A percentile compares a stretch with the other conserved stretches of the same genome.
phyloP scores from a whole-genome alignment of 352 stramenopile species.

The Blastocystis sp. region DNA sequence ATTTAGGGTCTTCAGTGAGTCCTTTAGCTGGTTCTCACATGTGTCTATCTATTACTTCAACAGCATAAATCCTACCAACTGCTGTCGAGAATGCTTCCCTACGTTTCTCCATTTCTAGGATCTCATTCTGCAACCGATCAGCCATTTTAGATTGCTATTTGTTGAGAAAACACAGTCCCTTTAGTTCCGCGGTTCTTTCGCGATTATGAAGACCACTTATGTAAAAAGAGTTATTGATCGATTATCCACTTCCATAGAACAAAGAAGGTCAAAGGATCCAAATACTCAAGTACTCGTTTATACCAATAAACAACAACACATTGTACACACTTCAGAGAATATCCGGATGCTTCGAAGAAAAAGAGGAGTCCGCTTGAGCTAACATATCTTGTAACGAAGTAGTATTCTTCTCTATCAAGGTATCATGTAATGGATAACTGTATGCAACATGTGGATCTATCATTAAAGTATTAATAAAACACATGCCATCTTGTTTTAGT shows the following conservation, averaged over 20 bases:
- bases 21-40: neutral
- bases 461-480: too few relatives aligned
- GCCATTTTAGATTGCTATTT: constrained; percentile 9
- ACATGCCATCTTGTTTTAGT: too few relatives aligned
- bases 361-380: too few relatives aligned
- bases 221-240: neutral
- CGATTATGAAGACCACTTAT: neutral
- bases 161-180: too few relatives aligned
- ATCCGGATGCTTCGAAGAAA: too few relatives aligned
- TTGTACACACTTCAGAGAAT: too few relatives aligned
- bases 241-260: neutral
- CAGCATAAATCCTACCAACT: neutral
- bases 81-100: constrained; percentile 33
- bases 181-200: neutral
- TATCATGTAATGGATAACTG: too few relatives aligned
- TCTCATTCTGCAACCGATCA: constrained; percentile 4
- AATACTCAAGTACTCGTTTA: neutral
- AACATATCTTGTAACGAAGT: too few relatives aligned
- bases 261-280: neutral
- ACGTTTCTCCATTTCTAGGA: neutral
- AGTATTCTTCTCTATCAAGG: too few relatives aligned
- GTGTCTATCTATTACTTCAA: neutral
- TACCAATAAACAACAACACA: too few relatives aligned
- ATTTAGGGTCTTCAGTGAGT: neutral
- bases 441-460: too few relatives aligned